Conservation (phyloP, 73 alveolate genomes). For the Symbiodinium pilosum region DNA sequence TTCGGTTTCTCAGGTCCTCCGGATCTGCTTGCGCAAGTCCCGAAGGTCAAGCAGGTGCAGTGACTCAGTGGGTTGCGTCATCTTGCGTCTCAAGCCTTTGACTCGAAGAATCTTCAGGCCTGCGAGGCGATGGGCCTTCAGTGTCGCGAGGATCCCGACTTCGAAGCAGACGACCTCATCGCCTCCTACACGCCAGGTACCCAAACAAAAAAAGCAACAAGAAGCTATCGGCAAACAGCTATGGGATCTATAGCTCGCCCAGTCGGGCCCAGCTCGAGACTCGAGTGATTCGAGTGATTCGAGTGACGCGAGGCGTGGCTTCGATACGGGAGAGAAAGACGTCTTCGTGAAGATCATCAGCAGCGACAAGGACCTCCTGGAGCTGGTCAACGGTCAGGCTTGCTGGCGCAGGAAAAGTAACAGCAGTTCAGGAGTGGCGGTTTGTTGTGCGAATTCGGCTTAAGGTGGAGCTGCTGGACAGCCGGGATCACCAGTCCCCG, state of each 20-base stretch:
- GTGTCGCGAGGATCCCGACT: neutral
- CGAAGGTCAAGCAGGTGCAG: neutral
- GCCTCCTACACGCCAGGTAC: conserved; percentile 17
- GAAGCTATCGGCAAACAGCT: no score
- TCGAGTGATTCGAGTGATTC: no score
- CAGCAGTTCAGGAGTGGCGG: no score
- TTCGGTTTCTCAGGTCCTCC: neutral
- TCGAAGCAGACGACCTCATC: conserved; percentile 39
- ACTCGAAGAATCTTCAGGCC: no score
- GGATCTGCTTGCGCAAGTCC: neutral
- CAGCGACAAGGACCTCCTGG: conserved; percentile 39
- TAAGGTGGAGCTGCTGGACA: neutral
- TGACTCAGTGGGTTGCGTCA: no score
- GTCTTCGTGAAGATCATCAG: neutral
- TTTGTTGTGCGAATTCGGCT: no score
- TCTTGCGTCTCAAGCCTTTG: no score
- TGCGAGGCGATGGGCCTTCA: neutral
- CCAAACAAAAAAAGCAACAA: no score
- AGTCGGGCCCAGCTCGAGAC: no score
- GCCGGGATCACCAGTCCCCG: neutral
- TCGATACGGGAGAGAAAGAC: neutral
- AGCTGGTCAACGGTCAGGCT: conserved; percentile 15
- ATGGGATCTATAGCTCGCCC: no score
- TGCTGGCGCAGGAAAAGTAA: no score
- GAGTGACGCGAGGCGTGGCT: neutral